Conservation (phyloP, 495 filamentous ascomycete species). For the Aspergillus steynii region DNA sequence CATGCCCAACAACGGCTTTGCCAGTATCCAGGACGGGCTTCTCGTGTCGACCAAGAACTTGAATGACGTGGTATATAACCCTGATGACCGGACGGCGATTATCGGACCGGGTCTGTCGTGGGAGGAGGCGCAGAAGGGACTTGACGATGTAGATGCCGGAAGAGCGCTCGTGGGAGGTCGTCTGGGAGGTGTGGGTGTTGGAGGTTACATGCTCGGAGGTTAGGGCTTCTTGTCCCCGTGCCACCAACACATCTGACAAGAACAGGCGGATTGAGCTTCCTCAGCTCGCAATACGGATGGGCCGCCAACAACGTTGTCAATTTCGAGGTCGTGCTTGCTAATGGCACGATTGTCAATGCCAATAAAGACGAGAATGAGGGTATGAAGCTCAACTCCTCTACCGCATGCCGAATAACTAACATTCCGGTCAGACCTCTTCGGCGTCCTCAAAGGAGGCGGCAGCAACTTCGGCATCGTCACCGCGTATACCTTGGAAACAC, state of each 20-base stretch:
- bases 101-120: constrained; percentile 44
- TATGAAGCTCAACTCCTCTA: neutral
- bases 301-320: constrained; percentile 50
- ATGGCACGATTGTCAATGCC: constrained; percentile 49
- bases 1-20: constrained; percentile 46
- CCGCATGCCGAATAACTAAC: neutral
- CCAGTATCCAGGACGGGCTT: constrained; percentile 43
- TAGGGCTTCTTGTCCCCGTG: neutral
- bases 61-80: constrained; percentile 36
- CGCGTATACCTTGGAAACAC: constrained; percentile 40
- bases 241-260: neutral
- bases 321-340: constrained; percentile 54
- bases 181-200: constrained; percentile 30
- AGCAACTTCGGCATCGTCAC: constrained; percentile 60
- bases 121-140: constrained; percentile 37
- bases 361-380: constrained; percentile 31
- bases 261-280: constrained; percentile 43
- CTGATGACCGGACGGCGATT: constrained; percentile 34
- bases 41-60: constrained; percentile 42
- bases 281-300: constrained; percentile 41
- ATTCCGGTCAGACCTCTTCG: constrained; percentile 42
- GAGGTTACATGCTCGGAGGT: constrained; percentile 43
- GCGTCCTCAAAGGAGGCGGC: constrained; percentile 54
- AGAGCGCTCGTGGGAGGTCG: constrained; percentile 35
- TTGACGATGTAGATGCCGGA: constrained; percentile 20